phyloP scores from a whole-genome alignment of 768 basidiomycete species.

The Amylocystis lapponica region DNA sequence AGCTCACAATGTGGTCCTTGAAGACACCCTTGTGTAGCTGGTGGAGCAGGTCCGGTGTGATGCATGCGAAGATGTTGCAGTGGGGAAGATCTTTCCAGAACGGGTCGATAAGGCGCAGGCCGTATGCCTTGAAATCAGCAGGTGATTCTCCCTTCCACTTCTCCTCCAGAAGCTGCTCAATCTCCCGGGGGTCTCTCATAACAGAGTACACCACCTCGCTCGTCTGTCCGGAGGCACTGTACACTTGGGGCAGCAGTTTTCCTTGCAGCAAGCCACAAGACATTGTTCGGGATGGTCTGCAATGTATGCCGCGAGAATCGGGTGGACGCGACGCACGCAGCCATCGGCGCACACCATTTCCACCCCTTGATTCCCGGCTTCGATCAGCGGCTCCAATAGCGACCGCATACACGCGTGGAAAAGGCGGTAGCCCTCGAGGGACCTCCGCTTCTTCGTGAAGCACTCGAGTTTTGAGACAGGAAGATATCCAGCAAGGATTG shows the following conservation, averaged over 20 bases:
- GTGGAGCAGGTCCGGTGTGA: constrained; percentile 40
- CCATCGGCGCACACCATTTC: constrained; percentile 19
- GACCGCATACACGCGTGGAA: constrained; percentile 19
- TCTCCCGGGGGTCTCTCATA: neutral
- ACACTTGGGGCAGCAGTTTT: constrained; percentile 20
- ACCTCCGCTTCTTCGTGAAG: constrained; percentile 11
- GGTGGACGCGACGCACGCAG: constrained; percentile 11
- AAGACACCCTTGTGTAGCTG: constrained; percentile 44
- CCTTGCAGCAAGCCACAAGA: constrained; percentile 13
- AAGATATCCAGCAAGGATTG: constrained; percentile 25
- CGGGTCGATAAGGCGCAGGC: constrained; percentile 20
- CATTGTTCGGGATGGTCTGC: constrained; percentile 26
- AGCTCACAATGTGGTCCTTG: constrained; percentile 35
- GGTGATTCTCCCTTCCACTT: no score
- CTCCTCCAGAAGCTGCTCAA: no score
- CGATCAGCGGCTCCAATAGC: constrained; percentile 15
- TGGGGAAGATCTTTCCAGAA: constrained; percentile 39
- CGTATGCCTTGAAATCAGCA: no score
- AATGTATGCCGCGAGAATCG: constrained; percentile 20
- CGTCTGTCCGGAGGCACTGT: no score
- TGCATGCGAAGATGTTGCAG: constrained; percentile 31
- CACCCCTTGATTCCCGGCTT: constrained; percentile 17
- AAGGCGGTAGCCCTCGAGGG: constrained; percentile 14
- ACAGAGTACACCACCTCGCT: constrained; percentile 4
- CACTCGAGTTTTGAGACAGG: constrained; percentile 25